phyloP scores from a whole-genome alignment of 2,329 filamentous ascomycete species.

The Claviceps quebecensis region DNA sequence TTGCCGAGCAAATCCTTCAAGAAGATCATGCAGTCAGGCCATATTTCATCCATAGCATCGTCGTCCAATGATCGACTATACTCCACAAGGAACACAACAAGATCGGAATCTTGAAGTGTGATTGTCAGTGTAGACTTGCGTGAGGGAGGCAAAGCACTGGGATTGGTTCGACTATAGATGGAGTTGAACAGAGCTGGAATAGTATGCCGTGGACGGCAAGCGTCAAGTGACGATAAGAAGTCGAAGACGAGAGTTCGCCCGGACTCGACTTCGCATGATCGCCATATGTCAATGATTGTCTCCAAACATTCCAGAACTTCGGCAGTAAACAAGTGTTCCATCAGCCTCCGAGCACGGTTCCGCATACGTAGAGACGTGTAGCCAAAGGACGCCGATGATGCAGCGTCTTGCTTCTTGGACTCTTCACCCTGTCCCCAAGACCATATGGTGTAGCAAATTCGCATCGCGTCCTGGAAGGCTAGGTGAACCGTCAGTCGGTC shows the following conservation, averaged over 20 bases:
- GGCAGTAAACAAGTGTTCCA: conserved; percentile 85
- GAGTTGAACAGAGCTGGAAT: conserved; percentile 92
- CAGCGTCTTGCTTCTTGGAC: conserved; percentile 43
- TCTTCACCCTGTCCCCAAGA: conserved; percentile 67
- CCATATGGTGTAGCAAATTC: conserved; percentile 89
- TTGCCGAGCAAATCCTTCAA: conserved; percentile 81
- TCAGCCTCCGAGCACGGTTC: conserved; percentile 70
- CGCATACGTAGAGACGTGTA: conserved; percentile 87
- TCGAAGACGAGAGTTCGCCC: conserved; percentile 59
- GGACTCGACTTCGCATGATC: conserved; percentile 31
- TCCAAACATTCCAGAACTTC: conserved; percentile 90
- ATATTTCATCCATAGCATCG: conserved; percentile 96
- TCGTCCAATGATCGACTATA: conserved; percentile 87
- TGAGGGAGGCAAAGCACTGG: conserved; percentile 59
- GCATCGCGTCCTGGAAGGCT: conserved; percentile 92
- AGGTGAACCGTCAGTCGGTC: conserved; percentile 83
- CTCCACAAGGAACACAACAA: conserved; percentile 79
- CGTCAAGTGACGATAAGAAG: conserved; percentile 79
- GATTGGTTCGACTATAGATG: conserved; percentile 88
- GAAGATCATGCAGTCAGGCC: conserved; percentile 87
- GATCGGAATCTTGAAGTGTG: conserved; percentile 65
- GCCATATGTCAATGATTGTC: conserved; percentile 79
- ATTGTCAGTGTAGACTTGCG: conserved; percentile 83
- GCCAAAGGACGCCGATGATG: conserved; percentile 67
- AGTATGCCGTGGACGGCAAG: conserved; percentile 77